Evolutionary conservation across 768 basidiomycete species (phyloP).

Genomic region (Leccinum imitatum): DNA sequence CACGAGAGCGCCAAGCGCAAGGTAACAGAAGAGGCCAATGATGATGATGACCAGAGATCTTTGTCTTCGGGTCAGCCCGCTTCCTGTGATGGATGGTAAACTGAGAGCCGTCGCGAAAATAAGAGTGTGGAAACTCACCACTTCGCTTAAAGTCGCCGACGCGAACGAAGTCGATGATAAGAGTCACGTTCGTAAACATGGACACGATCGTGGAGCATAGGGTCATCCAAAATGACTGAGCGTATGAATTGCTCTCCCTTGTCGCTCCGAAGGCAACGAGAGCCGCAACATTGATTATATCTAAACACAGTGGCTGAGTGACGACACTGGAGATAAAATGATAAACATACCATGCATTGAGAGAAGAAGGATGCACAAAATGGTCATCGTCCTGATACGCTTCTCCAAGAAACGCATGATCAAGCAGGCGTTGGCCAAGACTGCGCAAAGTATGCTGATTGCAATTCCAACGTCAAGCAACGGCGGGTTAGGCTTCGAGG

Average conservation of each 20-base stretch:
- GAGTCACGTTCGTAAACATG: conserved; percentile 61
- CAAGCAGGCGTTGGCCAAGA: conserved; percentile 67
- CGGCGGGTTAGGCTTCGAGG: conserved; percentile 51
- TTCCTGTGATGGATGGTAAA: conserved; percentile 45
- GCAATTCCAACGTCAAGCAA: conserved; percentile 61
- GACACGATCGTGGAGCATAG: conserved; percentile 72
- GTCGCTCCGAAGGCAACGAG: conserved; percentile 62
- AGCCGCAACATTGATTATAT: conserved; percentile 63
- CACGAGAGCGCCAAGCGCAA: conserved; percentile 69
- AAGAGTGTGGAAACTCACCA: conserved; percentile 40
- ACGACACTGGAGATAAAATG: neutral
- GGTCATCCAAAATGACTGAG: conserved; percentile 73
- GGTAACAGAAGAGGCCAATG: conserved; percentile 70
- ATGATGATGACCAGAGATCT: conserved; percentile 76
- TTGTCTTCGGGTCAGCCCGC: conserved; percentile 79
- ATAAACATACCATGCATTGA: conserved; percentile 62
- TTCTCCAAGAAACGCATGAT: conserved; percentile 73
- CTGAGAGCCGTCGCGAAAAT: neutral
- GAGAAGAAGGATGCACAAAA: conserved; percentile 61
- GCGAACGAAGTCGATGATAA: conserved; percentile 58
- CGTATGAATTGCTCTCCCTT: conserved; percentile 69
- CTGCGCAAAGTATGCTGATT: conserved; percentile 39
- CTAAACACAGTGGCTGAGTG: conserved; percentile 35
- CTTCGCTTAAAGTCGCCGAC: conserved; percentile 64
- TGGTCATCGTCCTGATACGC: conserved; percentile 58